phyloP scores from a whole-genome alignment of 495 filamentous ascomycete genomes.

The Venustampulla echinocandica region DNA sequence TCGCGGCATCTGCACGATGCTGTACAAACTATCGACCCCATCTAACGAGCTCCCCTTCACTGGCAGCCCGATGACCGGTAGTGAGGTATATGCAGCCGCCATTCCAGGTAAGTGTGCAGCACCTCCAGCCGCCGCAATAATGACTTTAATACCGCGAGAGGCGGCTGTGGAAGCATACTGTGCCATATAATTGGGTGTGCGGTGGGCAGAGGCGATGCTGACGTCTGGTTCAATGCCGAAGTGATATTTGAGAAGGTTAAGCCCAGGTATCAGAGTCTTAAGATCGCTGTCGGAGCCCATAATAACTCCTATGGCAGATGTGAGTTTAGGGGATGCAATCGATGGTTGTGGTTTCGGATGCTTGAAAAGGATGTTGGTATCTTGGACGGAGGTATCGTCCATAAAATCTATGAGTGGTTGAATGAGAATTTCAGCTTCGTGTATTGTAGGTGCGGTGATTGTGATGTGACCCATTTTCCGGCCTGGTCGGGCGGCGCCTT shows the following conservation, averaged over 20 bases:
- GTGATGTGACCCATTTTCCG: neutral
- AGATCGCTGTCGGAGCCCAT: constrained; percentile 97
- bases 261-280: constrained; percentile 62
- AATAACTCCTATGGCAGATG: constrained; percentile 69
- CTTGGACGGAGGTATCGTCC: neutral
- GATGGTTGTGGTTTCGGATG: too few species aligned
- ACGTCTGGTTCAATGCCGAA: constrained; percentile 68
- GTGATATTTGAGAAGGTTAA: constrained; percentile 65
- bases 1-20: constrained; percentile 89
- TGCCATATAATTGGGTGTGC: constrained; percentile 79
- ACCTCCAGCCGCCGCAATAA: constrained; percentile 91
- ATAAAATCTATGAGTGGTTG: neutral
- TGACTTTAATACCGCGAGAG: constrained; percentile 66
- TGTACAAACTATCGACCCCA: constrained; percentile 81
- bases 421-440: neutral
- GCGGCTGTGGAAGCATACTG: constrained; percentile 62
- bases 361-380: neutral
- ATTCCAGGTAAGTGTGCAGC: constrained; percentile 91
- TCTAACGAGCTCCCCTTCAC: constrained; percentile 81
- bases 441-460: neutral
- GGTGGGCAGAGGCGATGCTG: constrained; percentile 89
- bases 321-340: neutral
- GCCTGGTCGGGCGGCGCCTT: neutral
- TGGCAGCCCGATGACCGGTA: constrained; percentile 90
- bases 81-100: constrained; percentile 73